Evolutionary conservation across 164 flowering plant species (phyloP).

Genomic region (Liquidambar formosana): DNA sequence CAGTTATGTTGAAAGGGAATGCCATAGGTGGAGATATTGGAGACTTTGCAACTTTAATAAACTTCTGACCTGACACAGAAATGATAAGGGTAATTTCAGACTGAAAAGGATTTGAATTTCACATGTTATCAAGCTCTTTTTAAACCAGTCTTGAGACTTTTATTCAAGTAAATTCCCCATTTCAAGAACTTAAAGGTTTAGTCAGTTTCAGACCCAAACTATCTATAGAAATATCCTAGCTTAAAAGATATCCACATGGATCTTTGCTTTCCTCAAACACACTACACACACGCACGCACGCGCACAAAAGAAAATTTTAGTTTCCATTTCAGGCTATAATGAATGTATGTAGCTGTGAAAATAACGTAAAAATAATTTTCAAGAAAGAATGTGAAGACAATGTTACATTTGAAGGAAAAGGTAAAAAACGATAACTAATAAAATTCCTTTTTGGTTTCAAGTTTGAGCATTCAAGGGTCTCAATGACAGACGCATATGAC

Average conservation of each 20-base stretch:
- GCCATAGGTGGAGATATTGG: constrained; percentile 77
- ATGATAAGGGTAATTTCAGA: neutral
- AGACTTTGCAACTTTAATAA: constrained; percentile 80
- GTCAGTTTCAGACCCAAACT: neutral
- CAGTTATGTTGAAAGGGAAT: constrained; percentile 57
- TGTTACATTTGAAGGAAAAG: too few species aligned
- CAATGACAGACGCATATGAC: too few species aligned
- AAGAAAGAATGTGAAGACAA: neutral
- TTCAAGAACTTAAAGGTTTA: neutral
- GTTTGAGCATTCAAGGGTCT: too few species aligned
- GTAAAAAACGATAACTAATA: too few species aligned
- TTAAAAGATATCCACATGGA: neutral
- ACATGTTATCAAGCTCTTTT: too few species aligned
- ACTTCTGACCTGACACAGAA: constrained; percentile 61
- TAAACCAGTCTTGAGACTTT: neutral
- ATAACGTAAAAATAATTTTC: too few species aligned
- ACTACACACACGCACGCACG: too few species aligned
- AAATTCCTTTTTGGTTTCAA: too few species aligned
- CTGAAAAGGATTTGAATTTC: neutral
- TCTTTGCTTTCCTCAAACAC: neutral
- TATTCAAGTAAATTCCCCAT: neutral
- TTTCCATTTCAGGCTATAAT: too few species aligned
- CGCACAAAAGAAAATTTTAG: too few species aligned
- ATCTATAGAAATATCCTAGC: neutral
- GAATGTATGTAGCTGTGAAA: too few species aligned